These are phyloP conservation scores for Trichophyton benhamiae DNA, from an alignment of 2,329 filamentous ascomycete genomes.

Conservation along the genomic window DNA sequence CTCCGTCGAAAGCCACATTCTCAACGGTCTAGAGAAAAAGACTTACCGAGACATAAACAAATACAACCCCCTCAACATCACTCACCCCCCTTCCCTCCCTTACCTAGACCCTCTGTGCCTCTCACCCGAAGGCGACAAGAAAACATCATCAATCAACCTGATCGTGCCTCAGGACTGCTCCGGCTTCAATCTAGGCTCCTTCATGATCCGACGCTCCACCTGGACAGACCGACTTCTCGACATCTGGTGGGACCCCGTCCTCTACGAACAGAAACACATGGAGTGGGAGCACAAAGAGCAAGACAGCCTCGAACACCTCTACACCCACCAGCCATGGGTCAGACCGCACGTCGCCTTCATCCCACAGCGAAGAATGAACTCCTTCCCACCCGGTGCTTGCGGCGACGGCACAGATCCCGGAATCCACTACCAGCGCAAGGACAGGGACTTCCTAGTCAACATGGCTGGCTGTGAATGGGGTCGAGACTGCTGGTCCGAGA, in stretches of 20 bases:
- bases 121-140: conserved; percentile 65
- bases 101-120: conserved; percentile 66
- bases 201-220: conserved; percentile 71
- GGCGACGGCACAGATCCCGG: conserved; percentile 47
- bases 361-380: conserved; percentile 84
- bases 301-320: conserved; percentile 85
- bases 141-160: conserved; percentile 68
- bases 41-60: conserved; percentile 92
- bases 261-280: conserved; percentile 98
- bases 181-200: conserved; percentile 93
- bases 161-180: conserved; percentile 86
- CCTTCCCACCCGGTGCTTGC: conserved; percentile 83
- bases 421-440: conserved; percentile 75
- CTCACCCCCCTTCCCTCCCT: conserved; percentile 60
- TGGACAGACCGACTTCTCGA: conserved; percentile 91
- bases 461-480: conserved; percentile 98
- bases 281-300: conserved; percentile 99
- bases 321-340: conserved; percentile 84
- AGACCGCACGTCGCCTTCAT: conserved; percentile 79
- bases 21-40: conserved; percentile 60
- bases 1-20: conserved; percentile 81
- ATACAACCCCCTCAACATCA: conserved; percentile 90
- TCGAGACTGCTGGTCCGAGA: conserved; percentile 93
- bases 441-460: conserved; percentile 89
- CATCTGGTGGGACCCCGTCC: conserved; percentile 96